Evolutionary conservation across 2,329 filamentous ascomycete species (phyloP).

Genomic region (Xylaria sp.): DNA sequence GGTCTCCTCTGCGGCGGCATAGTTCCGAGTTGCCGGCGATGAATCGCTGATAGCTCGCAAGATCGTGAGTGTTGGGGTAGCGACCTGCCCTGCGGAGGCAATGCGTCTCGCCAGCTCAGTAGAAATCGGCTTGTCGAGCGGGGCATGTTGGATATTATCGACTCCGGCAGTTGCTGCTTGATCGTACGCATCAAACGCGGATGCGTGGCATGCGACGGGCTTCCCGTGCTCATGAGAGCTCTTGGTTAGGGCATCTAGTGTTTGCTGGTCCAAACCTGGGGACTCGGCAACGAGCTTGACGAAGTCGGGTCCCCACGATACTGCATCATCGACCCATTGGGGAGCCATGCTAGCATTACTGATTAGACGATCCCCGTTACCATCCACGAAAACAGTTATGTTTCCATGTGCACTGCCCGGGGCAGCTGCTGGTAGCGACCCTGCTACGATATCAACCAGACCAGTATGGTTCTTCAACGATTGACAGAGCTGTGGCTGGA

Average conservation of each 20-base stretch:
- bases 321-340: conserved; percentile 26
- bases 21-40: conserved; percentile 22
- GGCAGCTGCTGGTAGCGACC: conserved; percentile 28
- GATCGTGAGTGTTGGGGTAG: conserved; percentile 33
- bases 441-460: conserved; percentile 26
- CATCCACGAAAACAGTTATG: conserved; percentile 17
- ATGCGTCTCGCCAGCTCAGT: conserved; percentile 10
- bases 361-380: conserved; percentile 29
- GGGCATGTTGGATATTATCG: conserved; percentile 33
- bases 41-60: conserved; percentile 28
- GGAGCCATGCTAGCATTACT: conserved; percentile 23
- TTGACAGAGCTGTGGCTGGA: conserved; percentile 21
- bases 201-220: conserved; percentile 31
- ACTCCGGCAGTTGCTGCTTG: conserved; percentile 30
- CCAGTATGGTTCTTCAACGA: conserved; percentile 29
- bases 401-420: conserved; percentile 30
- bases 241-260: conserved; percentile 25
- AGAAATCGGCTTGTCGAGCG: conserved; percentile 26
- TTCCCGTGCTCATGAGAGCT: conserved; percentile 23
- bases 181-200: conserved; percentile 16
- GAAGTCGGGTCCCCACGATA: conserved; percentile 32
- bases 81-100: conserved; percentile 10
- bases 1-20: conserved; percentile 27
- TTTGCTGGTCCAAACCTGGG: conserved; percentile 31
- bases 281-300: conserved; percentile 34